Evolutionary conservation across 148 eudicot genomes (phyloP), one percentile per base, ranked within the genome.

Genomic region (Diospyros kaki): DNA sequence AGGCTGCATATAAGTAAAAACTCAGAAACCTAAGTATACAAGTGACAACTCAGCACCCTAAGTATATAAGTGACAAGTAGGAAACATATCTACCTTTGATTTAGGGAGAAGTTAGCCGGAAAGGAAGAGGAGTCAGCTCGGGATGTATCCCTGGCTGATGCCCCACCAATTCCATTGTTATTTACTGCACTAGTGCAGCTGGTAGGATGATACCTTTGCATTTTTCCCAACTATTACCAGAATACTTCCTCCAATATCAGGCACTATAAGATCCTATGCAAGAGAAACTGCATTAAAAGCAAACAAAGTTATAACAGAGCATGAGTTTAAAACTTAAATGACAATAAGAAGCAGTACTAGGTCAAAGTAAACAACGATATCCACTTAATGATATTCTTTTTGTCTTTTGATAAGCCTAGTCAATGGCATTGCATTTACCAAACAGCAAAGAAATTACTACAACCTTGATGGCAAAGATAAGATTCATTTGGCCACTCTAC

Each of bases 131-230:
- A 78, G 73, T 89, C 96, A 39, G 76, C 81, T 66, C 96, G 89
- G 68, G 78, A 73, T 17, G 87, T 63, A 72, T 93, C 99, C 82
- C 96, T 89, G 58, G 84, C 74, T 64, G 95, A 87, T 69, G 87
- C 72, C 74, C 97, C 96, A 63, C 87, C 84, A 77, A 86, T 79
- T 41, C 88, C 83, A 84, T 83, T 86, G 80, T 87, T 95, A 84
- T 89, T 95, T 60, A 92, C 93, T 77, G 97, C 94, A 91, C 97
- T 84, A 90, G 87, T 89, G 91, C 93, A 86, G 92, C 87, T 88
- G 85, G 81, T 81, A 89, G 83, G 84, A 87, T 88, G 96, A 93
- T 88, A 95, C 89, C 97, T 88, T 89, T 95, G 99, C 99, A 95
- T 95, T 81, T 90, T 90, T 90, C 87, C 93, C 73, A 88, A 85